Evolutionary conservation across 2,329 filamentous ascomycete species (phyloP).

Genomic region (Penicillium olsonii): DNA sequence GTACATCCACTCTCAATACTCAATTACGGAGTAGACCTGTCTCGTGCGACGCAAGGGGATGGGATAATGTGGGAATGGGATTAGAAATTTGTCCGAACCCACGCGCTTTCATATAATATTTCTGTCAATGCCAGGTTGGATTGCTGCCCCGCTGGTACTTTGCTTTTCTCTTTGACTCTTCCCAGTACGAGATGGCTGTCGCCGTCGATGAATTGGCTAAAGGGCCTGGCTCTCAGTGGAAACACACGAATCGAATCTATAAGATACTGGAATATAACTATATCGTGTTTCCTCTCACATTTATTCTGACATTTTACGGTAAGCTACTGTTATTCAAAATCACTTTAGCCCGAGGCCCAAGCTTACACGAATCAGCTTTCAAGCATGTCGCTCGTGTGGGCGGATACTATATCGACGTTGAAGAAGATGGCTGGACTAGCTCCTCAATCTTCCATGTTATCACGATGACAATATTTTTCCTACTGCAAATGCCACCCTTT

Average conservation of each 20-base stretch:
- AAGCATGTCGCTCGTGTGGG: neutral
- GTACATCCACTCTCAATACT: neutral
- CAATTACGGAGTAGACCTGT: neutral
- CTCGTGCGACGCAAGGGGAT: neutral
- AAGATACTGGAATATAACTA: constrained; percentile 2
- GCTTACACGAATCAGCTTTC: neutral
- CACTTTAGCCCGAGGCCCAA: neutral
- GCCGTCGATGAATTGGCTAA: neutral
- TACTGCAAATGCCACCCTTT: constrained; percentile 5
- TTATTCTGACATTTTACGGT: constrained; percentile 7
- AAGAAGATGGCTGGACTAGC: constrained; percentile 1
- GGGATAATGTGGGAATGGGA: neutral
- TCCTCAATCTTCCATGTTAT: neutral
- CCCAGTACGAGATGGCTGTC: neutral
- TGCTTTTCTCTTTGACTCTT: neutral
- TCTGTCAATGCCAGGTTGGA: neutral
- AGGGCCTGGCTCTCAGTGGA: neutral
- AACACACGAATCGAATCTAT: neutral
- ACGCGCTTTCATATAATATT: neutral
- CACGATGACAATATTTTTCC: neutral
- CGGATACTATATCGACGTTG: constrained; percentile 2
- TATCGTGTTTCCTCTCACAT: constrained; percentile 9
- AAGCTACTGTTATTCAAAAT: neutral
- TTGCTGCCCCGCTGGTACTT: neutral
- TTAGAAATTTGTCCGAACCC: neutral